Evolutionary conservation across 2,329 filamentous ascomycete genomes (phyloP).

Genomic region (Aspergillus costaricaensis): DNA sequence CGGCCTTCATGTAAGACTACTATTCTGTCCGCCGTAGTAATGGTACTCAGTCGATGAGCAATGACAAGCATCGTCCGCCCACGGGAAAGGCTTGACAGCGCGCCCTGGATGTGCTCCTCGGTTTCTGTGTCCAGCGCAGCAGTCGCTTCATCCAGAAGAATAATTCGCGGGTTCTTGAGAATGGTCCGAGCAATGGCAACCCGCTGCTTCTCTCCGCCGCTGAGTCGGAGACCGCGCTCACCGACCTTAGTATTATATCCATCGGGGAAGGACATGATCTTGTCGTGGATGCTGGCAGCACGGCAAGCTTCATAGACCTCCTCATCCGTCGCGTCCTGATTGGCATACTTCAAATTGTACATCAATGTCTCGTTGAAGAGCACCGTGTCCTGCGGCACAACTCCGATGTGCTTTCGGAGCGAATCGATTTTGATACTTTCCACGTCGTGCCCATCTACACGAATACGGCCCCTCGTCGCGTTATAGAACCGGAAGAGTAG

Average conservation of each 20-base stretch:
- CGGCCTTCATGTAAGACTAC: constrained; percentile 75
- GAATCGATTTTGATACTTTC: constrained; percentile 89
- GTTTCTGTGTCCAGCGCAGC: constrained; percentile 89
- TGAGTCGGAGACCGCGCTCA: constrained; percentile 81
- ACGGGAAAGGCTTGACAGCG: constrained; percentile 75
- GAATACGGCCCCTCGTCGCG: constrained; percentile 73
- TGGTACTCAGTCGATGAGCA: constrained; percentile 83
- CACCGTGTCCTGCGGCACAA: constrained; percentile 95
- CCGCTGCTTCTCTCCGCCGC: constrained; percentile 89
- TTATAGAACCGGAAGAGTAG: constrained; percentile 98
- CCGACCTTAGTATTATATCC: constrained; percentile 88
- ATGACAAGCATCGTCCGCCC: constrained; percentile 94
- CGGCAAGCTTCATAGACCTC: constrained; percentile 79
- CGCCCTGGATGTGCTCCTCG: constrained; percentile 88
- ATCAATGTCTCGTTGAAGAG: constrained; percentile 92
- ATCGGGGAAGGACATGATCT: constrained; percentile 85
- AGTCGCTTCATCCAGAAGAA: constrained; percentile 90
- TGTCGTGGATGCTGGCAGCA: constrained; percentile 89
- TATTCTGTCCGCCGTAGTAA: constrained; percentile 83
- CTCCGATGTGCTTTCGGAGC: constrained; percentile 85
- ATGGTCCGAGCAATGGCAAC: constrained; percentile 93
- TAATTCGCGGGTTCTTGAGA: constrained; percentile 86
- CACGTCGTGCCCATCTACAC: constrained; percentile 81
- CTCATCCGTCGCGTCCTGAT: constrained; percentile 75
- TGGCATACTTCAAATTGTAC: constrained; percentile 92